A percentile compares a stretch with the other conserved stretches of the same genome.
Evolutionary conservation across 805 yeast species (phyloP).

Genomic region (Candida manassasensis): DNA sequence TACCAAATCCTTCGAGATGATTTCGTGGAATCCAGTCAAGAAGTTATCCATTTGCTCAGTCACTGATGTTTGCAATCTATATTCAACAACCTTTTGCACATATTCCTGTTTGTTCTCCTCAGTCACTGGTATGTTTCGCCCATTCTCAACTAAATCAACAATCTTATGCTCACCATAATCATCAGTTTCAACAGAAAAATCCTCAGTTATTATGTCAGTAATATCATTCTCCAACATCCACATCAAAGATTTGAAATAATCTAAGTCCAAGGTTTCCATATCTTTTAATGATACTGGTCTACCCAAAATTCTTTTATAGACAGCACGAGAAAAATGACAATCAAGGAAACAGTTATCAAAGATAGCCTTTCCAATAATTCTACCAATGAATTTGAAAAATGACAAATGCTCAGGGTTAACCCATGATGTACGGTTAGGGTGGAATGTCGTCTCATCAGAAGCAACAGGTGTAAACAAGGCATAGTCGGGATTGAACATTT

Average conservation of each 20-base stretch:
- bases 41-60: slow-evolving; percentile 84
- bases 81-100: slow-evolving; percentile 81
- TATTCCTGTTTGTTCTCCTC: slow-evolving; percentile 89
- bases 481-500: slow-evolving; percentile 94
- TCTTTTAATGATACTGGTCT: slow-evolving; percentile 81
- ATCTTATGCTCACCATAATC: slow-evolving; percentile 87
- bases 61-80: slow-evolving; percentile 76
- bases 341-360: slow-evolving; percentile 82
- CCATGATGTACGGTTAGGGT: slow-evolving; percentile 89
- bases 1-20: slow-evolving; percentile 78
- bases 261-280: slow-evolving; percentile 89
- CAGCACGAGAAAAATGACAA: slow-evolving; percentile 93
- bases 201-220: slow-evolving; percentile 91
- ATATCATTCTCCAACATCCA: slow-evolving; percentile 98
- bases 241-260: slow-evolving; percentile 82
- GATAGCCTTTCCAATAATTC: slow-evolving; percentile 91
- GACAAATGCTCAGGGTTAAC: slow-evolving; percentile 91
- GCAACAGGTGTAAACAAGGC: slow-evolving; percentile 90
- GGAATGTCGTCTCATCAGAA: slow-evolving; percentile 88
- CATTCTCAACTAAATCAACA: slow-evolving; percentile 78
- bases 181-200: slow-evolving; percentile 88
- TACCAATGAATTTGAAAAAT: slow-evolving; percentile 90
- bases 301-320: slow-evolving; percentile 81
- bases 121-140: slow-evolving; percentile 79
- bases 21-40: slow-evolving; percentile 81